Conservation (phyloP, 352 stramenopile species). For the Phytopythium oedochilum region DNA sequence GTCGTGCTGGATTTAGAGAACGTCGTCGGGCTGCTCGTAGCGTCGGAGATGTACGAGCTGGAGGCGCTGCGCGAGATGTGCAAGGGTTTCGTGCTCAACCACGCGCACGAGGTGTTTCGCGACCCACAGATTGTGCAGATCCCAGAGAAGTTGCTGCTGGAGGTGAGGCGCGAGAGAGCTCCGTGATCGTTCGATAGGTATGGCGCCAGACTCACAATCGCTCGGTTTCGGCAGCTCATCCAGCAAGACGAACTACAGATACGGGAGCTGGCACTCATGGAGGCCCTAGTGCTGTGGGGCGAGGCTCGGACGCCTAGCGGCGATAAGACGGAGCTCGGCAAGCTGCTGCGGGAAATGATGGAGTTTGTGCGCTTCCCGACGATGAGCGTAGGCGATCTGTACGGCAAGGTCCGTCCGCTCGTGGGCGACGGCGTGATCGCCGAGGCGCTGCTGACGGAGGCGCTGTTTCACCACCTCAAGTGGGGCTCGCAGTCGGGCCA, state of each 20-base stretch:
- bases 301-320: constrained; percentile 53
- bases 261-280: constrained; percentile 70
- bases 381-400: constrained; percentile 84
- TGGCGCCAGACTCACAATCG: background rate
- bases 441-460: constrained; percentile 71
- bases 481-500: constrained; percentile 66
- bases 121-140: constrained; percentile 68
- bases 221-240: constrained; percentile 29
- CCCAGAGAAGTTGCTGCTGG: constrained; percentile 77
- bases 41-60: constrained; percentile 82
- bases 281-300: constrained; percentile 77
- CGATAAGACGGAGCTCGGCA: constrained; percentile 34
- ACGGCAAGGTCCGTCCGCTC: constrained; percentile 79
- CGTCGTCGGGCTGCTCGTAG: constrained; percentile 69
- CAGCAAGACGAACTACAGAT: constrained; percentile 84
- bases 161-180: no score
- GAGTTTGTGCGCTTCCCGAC: constrained; percentile 81
- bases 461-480: constrained; percentile 84
- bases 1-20: constrained; percentile 69
- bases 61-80: constrained; percentile 75
- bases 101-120: constrained; percentile 80
- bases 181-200: no score
- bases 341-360: constrained; percentile 72
- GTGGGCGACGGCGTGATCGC: constrained; percentile 61
- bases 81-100: constrained; percentile 76